Conservation (phyloP, 2,329 filamentous ascomycete genomes). For the Aspergillus sp. region DNA sequence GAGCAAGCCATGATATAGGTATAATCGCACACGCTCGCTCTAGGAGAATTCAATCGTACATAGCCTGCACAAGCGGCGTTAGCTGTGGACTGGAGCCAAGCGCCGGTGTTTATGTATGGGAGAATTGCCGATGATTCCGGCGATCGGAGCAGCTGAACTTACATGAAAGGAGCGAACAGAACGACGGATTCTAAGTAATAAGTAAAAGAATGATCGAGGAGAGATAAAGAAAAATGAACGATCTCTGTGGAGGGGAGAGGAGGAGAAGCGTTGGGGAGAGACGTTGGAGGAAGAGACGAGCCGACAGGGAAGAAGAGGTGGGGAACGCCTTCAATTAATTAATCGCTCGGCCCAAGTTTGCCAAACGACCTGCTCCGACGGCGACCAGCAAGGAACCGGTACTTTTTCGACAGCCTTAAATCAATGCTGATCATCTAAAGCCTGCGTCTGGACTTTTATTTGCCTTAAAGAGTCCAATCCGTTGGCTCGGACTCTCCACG, state of each 20-base stretch:
- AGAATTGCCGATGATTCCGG: conserved; percentile 5
- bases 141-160: conserved; percentile 8
- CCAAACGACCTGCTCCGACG: conserved; percentile 2
- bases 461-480: conserved; percentile 12
- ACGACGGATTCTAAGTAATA: conserved; percentile 12
- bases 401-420: neutral
- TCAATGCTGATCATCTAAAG: neutral
- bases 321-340: conserved; percentile 13
- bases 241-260: conserved; percentile 4
- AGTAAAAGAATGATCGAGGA: conserved; percentile 14
- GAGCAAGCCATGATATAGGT: conserved; percentile 43
- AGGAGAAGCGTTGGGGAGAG: conserved; percentile 4
- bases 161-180: conserved; percentile 10
- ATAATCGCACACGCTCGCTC: conserved; percentile 6
- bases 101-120: conserved; percentile 12
- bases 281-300: conserved; percentile 4
- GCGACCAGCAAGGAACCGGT: neutral
- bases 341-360: neutral
- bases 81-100: neutral
- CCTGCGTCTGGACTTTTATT: neutral
- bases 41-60: conserved; percentile 21
- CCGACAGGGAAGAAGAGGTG: neutral
- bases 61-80: conserved; percentile 17
- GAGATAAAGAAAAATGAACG: conserved; percentile 8
- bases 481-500: conserved; percentile 14